Percentiles rank a stretch among this genome's conserved stretches.
Conservation (phyloP, 2,329 filamentous ascomycete genomes). For the Colletotrichum agaves region DNA sequence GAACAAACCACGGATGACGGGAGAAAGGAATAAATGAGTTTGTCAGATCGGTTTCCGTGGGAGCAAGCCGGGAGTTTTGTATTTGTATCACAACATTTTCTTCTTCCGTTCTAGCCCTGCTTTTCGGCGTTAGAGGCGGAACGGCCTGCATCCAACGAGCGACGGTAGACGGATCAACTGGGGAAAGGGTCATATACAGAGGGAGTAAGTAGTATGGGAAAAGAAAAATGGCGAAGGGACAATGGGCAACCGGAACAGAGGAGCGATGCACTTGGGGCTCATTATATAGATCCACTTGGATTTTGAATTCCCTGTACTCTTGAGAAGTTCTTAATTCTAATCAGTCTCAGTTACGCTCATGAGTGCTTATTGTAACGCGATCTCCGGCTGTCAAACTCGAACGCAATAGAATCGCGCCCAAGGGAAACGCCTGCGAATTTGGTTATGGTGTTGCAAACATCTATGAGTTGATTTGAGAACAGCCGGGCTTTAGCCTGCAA, state of each 20-base stretch:
- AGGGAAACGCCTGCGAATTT: no score
- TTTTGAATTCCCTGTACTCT: slow-evolving; percentile 24
- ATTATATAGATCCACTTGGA: slow-evolving; percentile 31
- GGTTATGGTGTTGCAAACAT: no score
- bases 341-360: neutral
- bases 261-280: neutral
- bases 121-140: slow-evolving; percentile 22
- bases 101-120: neutral
- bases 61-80: slow-evolving; percentile 21
- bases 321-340: slow-evolving; percentile 33
- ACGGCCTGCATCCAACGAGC: slow-evolving; percentile 16
- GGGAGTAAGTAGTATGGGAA: slow-evolving; percentile 1
- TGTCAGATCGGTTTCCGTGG: slow-evolving; percentile 6
- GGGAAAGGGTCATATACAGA: neutral
- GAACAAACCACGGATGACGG: slow-evolving; percentile 1
- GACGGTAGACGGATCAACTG: neutral
- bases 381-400: no score
- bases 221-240: slow-evolving; percentile 13
- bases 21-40: neutral
- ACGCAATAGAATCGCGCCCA: no score
- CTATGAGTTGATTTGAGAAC: no score
- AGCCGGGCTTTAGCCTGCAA: no score
- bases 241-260: neutral
- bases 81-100: slow-evolving; percentile 20
- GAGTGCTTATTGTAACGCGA: neutral